These are phyloP conservation scores for Pleoardoris graminearum DNA, from an alignment of 2,329 filamentous ascomycete genomes.

Conservation along the genomic window DNA sequence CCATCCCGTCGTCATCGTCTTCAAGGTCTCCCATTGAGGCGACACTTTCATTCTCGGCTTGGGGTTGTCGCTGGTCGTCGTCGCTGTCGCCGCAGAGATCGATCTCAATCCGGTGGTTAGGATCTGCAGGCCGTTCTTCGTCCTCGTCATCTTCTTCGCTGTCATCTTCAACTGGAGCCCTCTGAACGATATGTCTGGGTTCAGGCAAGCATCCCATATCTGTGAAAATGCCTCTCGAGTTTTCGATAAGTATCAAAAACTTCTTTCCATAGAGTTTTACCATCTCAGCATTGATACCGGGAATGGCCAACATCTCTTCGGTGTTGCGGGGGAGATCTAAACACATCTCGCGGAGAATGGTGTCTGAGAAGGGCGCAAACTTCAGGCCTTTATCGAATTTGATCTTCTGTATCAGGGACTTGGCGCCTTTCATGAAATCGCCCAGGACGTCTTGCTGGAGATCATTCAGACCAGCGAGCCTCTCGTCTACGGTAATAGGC, in stretches of 20 bases:
- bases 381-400: slow-evolving; percentile 62
- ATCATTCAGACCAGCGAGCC: slow-evolving; percentile 58
- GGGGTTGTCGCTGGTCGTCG: slow-evolving; percentile 27
- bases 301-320: slow-evolving; percentile 65
- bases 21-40: slow-evolving; percentile 28
- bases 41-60: slow-evolving; percentile 22
- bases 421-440: slow-evolving; percentile 67
- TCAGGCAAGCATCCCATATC: slow-evolving; percentile 13
- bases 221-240: slow-evolving; percentile 31
- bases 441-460: slow-evolving; percentile 67
- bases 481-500: slow-evolving; percentile 62
- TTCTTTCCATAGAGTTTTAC: slow-evolving; percentile 64
- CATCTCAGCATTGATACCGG: slow-evolving; percentile 64
- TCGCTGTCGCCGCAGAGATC: slow-evolving; percentile 46
- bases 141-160: slow-evolving; percentile 46
- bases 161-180: slow-evolving; percentile 34
- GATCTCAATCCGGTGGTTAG: slow-evolving; percentile 55
- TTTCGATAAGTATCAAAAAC: slow-evolving; percentile 62
- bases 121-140: slow-evolving; percentile 46
- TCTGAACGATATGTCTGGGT: slow-evolving; percentile 14
- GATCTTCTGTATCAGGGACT: slow-evolving; percentile 62
- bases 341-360: slow-evolving; percentile 72
- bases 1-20: slow-evolving; percentile 22
- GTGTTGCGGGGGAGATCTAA: slow-evolving; percentile 66
- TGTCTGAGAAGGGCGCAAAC: slow-evolving; percentile 67